Percentiles rank a stretch among this genome's conserved stretches.
Conservation (phyloP, 768 basidiomycete genomes). For the Pleurotus citrinopileatus region DNA sequence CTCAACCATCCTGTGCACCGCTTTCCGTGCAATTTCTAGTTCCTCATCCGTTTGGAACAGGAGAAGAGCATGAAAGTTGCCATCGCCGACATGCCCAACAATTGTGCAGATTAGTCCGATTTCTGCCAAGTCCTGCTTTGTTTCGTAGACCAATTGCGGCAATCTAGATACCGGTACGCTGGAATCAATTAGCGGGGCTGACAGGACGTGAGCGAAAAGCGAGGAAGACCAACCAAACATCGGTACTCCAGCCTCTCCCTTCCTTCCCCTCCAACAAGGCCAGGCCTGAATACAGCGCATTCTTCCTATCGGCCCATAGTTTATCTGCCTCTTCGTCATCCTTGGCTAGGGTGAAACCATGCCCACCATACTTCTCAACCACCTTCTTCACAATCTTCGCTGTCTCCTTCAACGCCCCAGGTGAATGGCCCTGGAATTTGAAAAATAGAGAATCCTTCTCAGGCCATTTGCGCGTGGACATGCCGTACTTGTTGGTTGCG, state of each 20-base stretch:
- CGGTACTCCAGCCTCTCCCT: slow-evolving; percentile 61
- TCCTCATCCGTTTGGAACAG: slow-evolving; percentile 61
- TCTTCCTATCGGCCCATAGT: slow-evolving; percentile 76
- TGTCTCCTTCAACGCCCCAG: slow-evolving; percentile 56
- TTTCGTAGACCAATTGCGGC: slow-evolving; percentile 63
- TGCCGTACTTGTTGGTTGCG: slow-evolving; percentile 55
- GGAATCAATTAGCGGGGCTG: not conserved
- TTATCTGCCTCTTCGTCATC: slow-evolving; percentile 61
- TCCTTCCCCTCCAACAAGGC: slow-evolving; percentile 50
- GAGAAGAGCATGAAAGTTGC: slow-evolving; percentile 48
- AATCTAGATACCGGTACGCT: slow-evolving; percentile 65
- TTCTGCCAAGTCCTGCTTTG: slow-evolving; percentile 63
- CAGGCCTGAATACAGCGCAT: slow-evolving; percentile 54
- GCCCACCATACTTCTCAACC: slow-evolving; percentile 63
- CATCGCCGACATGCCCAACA: slow-evolving; percentile 79
- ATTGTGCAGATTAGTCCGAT: slow-evolving; percentile 59
- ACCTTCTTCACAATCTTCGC: slow-evolving; percentile 56
- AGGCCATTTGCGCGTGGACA: slow-evolving; percentile 53
- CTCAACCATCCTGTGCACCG: slow-evolving; percentile 60
- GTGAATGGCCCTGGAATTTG: slow-evolving; percentile 78
- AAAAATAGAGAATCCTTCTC: slow-evolving; percentile 77
- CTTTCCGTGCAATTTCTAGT: slow-evolving; percentile 32
- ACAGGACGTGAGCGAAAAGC: not conserved
- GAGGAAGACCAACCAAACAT: slow-evolving; percentile 56
- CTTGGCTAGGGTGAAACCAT: slow-evolving; percentile 63